Base-by-base conservation (phyloP, 2,329 filamentous ascomycete species). In the Ophiostoma pallidulum region DNA sequence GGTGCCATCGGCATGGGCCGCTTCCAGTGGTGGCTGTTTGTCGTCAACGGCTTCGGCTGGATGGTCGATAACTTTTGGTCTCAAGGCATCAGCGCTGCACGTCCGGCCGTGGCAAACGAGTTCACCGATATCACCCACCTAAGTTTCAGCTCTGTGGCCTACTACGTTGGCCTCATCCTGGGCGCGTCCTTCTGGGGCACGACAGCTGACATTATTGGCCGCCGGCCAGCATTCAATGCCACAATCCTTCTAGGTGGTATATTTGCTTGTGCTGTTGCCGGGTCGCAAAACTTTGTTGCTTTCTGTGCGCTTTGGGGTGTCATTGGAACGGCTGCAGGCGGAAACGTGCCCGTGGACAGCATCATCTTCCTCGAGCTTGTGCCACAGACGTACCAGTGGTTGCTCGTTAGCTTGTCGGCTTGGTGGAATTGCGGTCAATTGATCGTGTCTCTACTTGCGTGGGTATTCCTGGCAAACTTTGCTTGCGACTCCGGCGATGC, bases 241-340 rank as follows among this genome's bases (percentile, higher is more conserved):
- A 72, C 70, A 0, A 61, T 72, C 2, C 55, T 72, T 4, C 59
- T 71, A 4, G 65, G 64, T 0, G 67, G 67, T 0, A 65, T 80
- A 2, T 82, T 81, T 53, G 80, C 74, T 0, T 66, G 79, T 16
- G 65, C 75, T 0, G 74, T 73, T 4, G 79, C 77, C 0, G 74
- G 75, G 0, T 70, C 74, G 0, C 74, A 72, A 2, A 79, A 72
- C 51, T 84, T 82, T 49, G 70, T 70, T 1, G 71, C 73, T 0
- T 71, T 80, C 14, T 49, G 48, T 19, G 13, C 45, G 8, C 32
- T 53, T 14, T 51, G 48, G 48, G 75, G 77, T 8, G 61, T 74
- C 32, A 61, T 69, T 7, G 67, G 66, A 8, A 63, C 62, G 1
- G 66, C 60, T 1, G 68, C 65, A 7, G 70, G 70, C 14, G 72